Conservation (phyloP, 768 basidiomycete species). For the Leccinellum luteum region DNA sequence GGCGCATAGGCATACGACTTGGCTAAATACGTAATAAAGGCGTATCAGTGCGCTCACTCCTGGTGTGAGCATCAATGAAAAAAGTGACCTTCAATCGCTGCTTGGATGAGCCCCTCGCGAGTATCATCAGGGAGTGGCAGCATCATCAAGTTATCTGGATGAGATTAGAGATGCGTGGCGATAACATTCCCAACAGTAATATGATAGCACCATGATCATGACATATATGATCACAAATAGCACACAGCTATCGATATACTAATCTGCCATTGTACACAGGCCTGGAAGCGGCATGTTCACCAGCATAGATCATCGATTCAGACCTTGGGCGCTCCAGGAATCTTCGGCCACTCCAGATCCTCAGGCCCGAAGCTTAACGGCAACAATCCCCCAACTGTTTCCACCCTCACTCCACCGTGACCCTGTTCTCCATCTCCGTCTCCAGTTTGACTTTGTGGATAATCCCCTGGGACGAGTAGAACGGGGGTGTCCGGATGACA, state of each 20-base stretch:
- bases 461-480: conserved; percentile 66
- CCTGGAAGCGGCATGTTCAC: not conserved
- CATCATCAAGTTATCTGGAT: not conserved
- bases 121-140: conserved; percentile 39
- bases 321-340: not conserved
- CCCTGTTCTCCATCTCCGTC: conserved; percentile 31
- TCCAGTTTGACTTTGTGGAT: conserved; percentile 37
- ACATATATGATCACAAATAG: not conserved
- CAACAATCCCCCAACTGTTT: conserved; percentile 69
- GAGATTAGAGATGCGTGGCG: not conserved
- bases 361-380: conserved; percentile 90
- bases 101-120: conserved; percentile 49
- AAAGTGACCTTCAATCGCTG: conserved; percentile 35
- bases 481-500: conserved; percentile 72
- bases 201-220: not conserved
- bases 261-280: not conserved
- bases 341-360: conserved; percentile 55
- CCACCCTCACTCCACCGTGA: conserved; percentile 52
- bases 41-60: not conserved
- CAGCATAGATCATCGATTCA: not conserved
- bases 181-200: not conserved
- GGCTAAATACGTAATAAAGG: too few relatives aligned
- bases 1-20: conserved; percentile 73
- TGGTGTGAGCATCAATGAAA: not conserved
- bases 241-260: not conserved